Base-by-base conservation (phyloP, 2,329 filamentous ascomycete genomes). In the Coleophoma crateriformis region DNA sequence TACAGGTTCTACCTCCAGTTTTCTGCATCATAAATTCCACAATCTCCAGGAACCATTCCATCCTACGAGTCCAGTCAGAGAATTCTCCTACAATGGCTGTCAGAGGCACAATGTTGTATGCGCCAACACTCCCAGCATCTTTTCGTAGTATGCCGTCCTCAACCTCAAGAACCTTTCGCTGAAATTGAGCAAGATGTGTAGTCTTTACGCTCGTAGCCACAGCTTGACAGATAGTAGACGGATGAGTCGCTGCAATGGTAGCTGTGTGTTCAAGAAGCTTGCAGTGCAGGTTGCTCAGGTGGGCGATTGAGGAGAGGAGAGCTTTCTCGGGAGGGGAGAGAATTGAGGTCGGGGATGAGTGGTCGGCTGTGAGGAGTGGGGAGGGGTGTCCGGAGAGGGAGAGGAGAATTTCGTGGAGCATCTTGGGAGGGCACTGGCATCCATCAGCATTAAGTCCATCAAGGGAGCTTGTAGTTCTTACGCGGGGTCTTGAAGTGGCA, bases 351-450 rank as follows among this genome's bases (percentile, higher is more conserved):
- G 74, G 66, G 60, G 70, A 68, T 63, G 71, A 66, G 56, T 71
- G 73, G 60, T 74, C 68, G 61, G 69, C 63, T 67, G 80, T 79
- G 72, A 96, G 87, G 65, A 97, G 81, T 58, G 90, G 87, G 57
- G 92, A 96, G 56, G 88, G 87, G 71, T 97, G 89, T 59, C 94
- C 92, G 62, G 91, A 95, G 70, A 97, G 84, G 68, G 91, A 92
- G 70, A 99, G 85, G 70, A 97, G 84, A 73, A 99, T 90, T 77
- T 99, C 94, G 81, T 97, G 94, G 68, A 99, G 88, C 94, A 99
- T 99, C 51, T 12, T 27, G 22, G 41, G 4, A 32, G 41, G 27
- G 27, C 27, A 27, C 39, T 41, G 39, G 39, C 19, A 22, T 7
- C 3, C 15, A 19, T 41, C 4, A 41, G 39, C 22, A 22, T 41